phyloP scores from a whole-genome alignment of 2,329 filamentous ascomycete genomes.

The Dactylellina cionopaga region DNA sequence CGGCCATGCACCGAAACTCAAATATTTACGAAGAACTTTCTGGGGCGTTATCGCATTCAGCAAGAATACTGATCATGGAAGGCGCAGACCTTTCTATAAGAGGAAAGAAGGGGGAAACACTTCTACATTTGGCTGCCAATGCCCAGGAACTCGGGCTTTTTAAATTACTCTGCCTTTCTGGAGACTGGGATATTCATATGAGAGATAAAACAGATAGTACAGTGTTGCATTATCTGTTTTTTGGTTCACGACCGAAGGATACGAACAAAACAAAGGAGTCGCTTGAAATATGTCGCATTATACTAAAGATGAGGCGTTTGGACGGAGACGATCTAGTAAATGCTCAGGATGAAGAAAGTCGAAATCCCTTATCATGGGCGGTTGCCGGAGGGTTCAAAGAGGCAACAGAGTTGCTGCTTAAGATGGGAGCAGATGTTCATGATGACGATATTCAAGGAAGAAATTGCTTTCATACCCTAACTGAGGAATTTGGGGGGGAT shows the following conservation, averaged over 20 bases:
- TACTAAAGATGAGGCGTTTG: not conserved
- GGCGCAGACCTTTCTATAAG: not conserved
- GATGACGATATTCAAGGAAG: not conserved
- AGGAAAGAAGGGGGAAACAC: not conserved
- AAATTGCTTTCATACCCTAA: not conserved
- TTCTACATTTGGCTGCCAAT: not conserved
- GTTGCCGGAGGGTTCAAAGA: not conserved
- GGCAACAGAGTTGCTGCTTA: not conserved
- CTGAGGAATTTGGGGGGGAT: not conserved
- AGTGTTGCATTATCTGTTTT: not conserved
- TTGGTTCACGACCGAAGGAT: not conserved
- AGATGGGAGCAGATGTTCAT: constrained; percentile 1
- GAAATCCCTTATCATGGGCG: not conserved
- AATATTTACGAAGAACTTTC: not conserved
- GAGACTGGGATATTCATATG: not conserved
- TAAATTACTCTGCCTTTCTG: constrained; percentile 12
- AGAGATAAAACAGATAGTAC: not conserved
- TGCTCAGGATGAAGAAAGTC: not conserved
- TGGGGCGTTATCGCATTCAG: not conserved
- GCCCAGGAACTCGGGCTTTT: not conserved
- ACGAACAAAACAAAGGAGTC: not conserved
- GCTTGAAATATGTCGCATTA: not conserved
- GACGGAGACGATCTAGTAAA: constrained; percentile 10
- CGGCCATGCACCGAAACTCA: not conserved
- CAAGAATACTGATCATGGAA: not conserved